A percentile compares a stretch with the other conserved stretches of the same genome.
Evolutionary conservation across 768 basidiomycete genomes (phyloP).

Genomic region (Coprinellus micaceus): DNA sequence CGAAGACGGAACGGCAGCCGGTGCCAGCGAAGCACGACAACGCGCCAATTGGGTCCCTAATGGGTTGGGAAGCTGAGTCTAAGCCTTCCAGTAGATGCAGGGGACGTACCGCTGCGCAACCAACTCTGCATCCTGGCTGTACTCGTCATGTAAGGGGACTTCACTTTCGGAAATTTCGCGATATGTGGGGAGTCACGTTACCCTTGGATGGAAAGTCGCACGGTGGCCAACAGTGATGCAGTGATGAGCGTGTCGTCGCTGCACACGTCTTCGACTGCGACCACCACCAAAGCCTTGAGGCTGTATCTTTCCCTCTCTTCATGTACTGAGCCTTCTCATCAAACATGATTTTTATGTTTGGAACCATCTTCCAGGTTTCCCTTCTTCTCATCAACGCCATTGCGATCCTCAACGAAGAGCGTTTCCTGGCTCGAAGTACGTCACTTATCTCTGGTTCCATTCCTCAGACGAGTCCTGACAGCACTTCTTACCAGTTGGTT

Average conservation of each 20-base stretch:
- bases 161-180: neutral
- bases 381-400: constrained; percentile 91
- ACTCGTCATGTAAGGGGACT: neutral
- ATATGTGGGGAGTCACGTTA: neutral
- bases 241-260: neutral
- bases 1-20: neutral
- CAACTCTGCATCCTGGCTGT: constrained; percentile 26
- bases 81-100: neutral
- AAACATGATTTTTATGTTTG: constrained; percentile 52
- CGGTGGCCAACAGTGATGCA: neutral
- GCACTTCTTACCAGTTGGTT: constrained; percentile 63
- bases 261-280: neutral
- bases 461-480: constrained; percentile 15
- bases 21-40: neutral
- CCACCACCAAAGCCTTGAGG: neutral
- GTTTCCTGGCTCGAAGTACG: constrained; percentile 90
- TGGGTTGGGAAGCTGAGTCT: neutral
- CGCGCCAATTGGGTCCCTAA: neutral
- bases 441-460: constrained; percentile 16
- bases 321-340: constrained; percentile 6
- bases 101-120: constrained; percentile 22
- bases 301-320: neutral
- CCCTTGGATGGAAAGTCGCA: constrained; percentile 3
- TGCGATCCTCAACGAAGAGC: constrained; percentile 92
- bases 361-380: constrained; percentile 77